phyloP scores from a whole-genome alignment of 371 early-diverging fungal genomes.

The Dinochytrium kinnereticum region DNA sequence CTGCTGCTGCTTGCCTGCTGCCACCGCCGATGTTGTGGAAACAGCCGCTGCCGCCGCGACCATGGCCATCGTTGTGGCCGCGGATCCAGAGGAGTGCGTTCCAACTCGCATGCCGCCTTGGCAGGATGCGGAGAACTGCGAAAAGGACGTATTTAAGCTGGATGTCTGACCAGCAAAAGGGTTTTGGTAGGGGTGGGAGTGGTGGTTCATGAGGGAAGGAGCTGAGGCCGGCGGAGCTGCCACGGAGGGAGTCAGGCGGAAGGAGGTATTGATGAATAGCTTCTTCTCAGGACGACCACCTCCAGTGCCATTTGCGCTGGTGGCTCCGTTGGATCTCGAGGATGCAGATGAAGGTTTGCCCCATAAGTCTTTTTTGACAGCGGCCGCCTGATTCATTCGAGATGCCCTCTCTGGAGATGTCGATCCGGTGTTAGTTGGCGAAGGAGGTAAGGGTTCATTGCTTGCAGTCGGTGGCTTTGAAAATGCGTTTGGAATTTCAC shows the following conservation, averaged over 20 bases:
- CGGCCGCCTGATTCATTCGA: too few relatives aligned
- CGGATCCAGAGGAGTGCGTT: not conserved
- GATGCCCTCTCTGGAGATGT: too few relatives aligned
- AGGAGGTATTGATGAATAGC: slow-evolving; percentile 12
- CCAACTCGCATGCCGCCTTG: not conserved
- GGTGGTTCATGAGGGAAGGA: not conserved
- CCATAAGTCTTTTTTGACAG: too few relatives aligned
- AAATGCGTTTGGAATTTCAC: too few relatives aligned
- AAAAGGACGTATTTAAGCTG: not conserved
- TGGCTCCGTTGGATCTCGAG: too few relatives aligned
- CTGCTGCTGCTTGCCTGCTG: not conserved
- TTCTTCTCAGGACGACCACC: too few relatives aligned
- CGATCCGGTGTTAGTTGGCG: too few relatives aligned
- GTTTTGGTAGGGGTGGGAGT: not conserved
- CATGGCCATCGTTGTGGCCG: not conserved
- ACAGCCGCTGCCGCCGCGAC: not conserved
- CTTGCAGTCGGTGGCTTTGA: too few relatives aligned
- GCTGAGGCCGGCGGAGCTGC: not conserved
- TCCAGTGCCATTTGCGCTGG: too few relatives aligned
- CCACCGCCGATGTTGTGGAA: not conserved
- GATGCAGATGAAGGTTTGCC: too few relatives aligned
- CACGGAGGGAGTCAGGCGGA: not conserved
- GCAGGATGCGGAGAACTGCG: not conserved
- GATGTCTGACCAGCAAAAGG: too few relatives aligned
- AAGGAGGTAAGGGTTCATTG: too few relatives aligned